Conservation (phyloP, 1,139 yeast genomes). For the Suhomyces panamericanus region DNA sequence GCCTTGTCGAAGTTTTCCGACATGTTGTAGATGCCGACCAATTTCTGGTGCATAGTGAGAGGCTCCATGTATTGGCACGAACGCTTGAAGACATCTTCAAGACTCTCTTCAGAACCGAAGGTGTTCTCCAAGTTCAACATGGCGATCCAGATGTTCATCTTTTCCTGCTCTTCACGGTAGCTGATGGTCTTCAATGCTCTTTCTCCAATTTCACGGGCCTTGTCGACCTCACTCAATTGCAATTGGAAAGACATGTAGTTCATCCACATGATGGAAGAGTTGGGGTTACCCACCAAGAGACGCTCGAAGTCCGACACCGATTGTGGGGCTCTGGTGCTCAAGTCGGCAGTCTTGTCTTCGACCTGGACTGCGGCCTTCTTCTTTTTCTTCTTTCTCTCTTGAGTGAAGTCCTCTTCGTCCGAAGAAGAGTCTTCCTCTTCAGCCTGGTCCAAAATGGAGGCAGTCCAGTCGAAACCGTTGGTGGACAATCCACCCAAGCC, state of each 20-base stretch:
- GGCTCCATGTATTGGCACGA: constrained; percentile 93
- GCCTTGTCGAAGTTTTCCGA: constrained; percentile 74
- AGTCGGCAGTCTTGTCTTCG: constrained; percentile 83
- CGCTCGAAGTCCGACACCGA: constrained; percentile 91
- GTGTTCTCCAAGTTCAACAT: constrained; percentile 89
- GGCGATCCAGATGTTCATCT: constrained; percentile 95
- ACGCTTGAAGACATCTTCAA: constrained; percentile 77
- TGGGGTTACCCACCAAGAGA: constrained; percentile 85
- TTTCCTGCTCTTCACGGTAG: constrained; percentile 91
- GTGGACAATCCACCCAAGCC: constrained; percentile 52
- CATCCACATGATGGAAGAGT: constrained; percentile 95
- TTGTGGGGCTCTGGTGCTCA: constrained; percentile 84
- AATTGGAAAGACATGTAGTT: constrained; percentile 97
- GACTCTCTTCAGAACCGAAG: constrained; percentile 82
- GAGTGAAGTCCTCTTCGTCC: constrained; percentile 58
- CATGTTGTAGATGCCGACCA: constrained; percentile 71
- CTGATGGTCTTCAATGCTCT: constrained; percentile 89
- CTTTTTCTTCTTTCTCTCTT: constrained; percentile 47
- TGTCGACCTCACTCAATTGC: constrained; percentile 89
- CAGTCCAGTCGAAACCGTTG: constrained; percentile 92
- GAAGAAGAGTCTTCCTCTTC: constrained; percentile 54
- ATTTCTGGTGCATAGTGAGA: constrained; percentile 72
- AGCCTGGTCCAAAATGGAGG: constrained; percentile 80
- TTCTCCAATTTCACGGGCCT: constrained; percentile 90
- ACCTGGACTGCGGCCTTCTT: constrained; percentile 45